Conservation (phyloP, 2,329 filamentous ascomycete species). For the Colletotrichum nymphaeae region DNA sequence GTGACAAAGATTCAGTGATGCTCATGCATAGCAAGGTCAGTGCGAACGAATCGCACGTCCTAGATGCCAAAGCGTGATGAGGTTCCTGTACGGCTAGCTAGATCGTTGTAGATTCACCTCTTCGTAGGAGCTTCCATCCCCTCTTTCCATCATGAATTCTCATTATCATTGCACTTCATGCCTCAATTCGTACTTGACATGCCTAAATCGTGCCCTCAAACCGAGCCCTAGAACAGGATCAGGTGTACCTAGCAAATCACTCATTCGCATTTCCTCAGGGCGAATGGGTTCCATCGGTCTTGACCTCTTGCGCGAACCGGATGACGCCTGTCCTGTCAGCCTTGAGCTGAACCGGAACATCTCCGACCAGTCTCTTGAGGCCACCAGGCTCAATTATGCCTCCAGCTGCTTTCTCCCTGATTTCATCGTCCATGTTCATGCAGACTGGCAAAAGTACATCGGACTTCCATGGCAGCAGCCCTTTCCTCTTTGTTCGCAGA, state of each 20-base stretch:
- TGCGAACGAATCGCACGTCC: neutral
- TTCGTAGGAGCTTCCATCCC: neutral
- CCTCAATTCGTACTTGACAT: neutral
- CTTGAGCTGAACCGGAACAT: neutral
- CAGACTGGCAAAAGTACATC: neutral
- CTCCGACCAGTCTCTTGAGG: neutral
- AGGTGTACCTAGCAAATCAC: neutral
- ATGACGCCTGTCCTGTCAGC: neutral
- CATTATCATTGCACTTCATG: neutral
- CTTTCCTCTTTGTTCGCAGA: slow-evolving; percentile 43
- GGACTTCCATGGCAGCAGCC: neutral
- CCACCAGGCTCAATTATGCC: neutral
- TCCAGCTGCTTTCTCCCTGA: neutral
- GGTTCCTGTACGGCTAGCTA: neutral
- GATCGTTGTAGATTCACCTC: neutral
- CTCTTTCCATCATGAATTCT: neutral
- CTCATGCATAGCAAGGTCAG: neutral
- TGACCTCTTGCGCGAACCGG: neutral
- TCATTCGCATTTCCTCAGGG: neutral
- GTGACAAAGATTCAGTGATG: slow-evolving; percentile 51
- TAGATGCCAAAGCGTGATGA: neutral
- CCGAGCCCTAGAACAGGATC: neutral
- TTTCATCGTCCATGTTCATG: neutral
- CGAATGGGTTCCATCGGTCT: neutral
- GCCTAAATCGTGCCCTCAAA: neutral